Conservation (phyloP, 2,329 filamentous ascomycete species). For the Sporothrix pallida region DNA sequence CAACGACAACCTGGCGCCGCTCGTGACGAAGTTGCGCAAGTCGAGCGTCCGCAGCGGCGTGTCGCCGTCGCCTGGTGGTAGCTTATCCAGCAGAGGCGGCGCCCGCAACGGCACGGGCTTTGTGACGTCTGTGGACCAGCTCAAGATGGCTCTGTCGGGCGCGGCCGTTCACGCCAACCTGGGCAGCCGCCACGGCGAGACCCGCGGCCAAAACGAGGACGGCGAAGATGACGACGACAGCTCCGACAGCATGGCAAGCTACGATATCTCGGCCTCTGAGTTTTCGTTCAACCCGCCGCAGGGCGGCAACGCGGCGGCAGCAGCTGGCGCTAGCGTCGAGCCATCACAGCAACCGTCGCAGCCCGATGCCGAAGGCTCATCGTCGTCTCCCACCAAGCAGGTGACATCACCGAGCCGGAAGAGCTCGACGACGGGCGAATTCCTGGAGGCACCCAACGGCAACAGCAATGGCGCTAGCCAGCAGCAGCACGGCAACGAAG, state of each 20-base stretch:
- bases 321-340: not conserved
- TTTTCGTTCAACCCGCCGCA: conserved; percentile 61
- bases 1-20: conserved; percentile 43
- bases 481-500: conserved; percentile 38
- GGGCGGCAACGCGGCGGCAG: not conserved
- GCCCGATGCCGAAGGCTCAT: not conserved
- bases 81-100: conserved; percentile 42
- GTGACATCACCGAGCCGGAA: conserved; percentile 17
- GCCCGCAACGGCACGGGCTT: conserved; percentile 49
- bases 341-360: conserved; percentile 6
- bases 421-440: conserved; percentile 27
- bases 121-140: conserved; percentile 67
- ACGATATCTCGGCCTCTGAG: conserved; percentile 71
- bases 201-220: conserved; percentile 4
- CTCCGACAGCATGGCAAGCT: conserved; percentile 73
- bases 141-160: conserved; percentile 66
- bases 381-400: not conserved
- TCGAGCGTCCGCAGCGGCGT: conserved; percentile 59
- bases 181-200: conserved; percentile 41
- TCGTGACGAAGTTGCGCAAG: conserved; percentile 56
- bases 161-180: conserved; percentile 48
- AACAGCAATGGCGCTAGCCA: conserved; percentile 38
- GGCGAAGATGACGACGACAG: conserved; percentile 55
- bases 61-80: conserved; percentile 51
- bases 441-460: conserved; percentile 27